Base-by-base conservation (phyloP, 1,284 basidiomycete species). In the Mrakiaceae sp. region DNA sequence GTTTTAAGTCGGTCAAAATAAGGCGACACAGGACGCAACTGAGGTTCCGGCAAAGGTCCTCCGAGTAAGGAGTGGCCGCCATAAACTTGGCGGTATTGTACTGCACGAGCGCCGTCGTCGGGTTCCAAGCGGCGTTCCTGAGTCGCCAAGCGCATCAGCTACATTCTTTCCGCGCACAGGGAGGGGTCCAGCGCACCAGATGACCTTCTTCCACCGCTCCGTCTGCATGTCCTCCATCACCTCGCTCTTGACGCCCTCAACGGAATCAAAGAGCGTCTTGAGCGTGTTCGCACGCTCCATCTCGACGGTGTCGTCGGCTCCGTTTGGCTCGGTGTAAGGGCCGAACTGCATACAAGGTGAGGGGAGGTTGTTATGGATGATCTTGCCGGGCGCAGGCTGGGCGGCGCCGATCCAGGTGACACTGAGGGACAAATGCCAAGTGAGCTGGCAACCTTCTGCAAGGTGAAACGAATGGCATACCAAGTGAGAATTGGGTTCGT, bases 201-300 rank as follows among this genome's bases (percentile, higher is more conserved):
- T 74, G 58, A 76, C 74, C 70, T 80, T 80, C 69, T 78, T 73
- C 80, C 80, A 81, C 62, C 79, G 72, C 64, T 77, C 76, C 11
- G 72, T 71, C 68, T 79, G 78, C 64, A 81, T 79, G 62, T 80
- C 78, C 3, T 76, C 71, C 0, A 75, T 73, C 10, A 74, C 71
- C 1, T 66, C 65, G 4, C 49, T 62, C 51, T 56, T 50, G 6
- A 63, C 47, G 6, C 60, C 60, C 8, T 60, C 55, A 5, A 63
- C 58, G 10, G 42, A n/a, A 3, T 52, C 42, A 14, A 66, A 62
- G 7, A 62, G 39, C n/a, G 50, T 16, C 50, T 66, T 52, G 12
- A 66, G 44, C 57, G 12, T 46, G 16, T 62, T 12, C 3, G 58
- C 47, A 10, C 40, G 16, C 47, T 61, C 64, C 8, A 66, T 43